Evolutionary conservation across 164 flowering plant species (phyloP).

Genomic region (Pachysandra terminalis): DNA sequence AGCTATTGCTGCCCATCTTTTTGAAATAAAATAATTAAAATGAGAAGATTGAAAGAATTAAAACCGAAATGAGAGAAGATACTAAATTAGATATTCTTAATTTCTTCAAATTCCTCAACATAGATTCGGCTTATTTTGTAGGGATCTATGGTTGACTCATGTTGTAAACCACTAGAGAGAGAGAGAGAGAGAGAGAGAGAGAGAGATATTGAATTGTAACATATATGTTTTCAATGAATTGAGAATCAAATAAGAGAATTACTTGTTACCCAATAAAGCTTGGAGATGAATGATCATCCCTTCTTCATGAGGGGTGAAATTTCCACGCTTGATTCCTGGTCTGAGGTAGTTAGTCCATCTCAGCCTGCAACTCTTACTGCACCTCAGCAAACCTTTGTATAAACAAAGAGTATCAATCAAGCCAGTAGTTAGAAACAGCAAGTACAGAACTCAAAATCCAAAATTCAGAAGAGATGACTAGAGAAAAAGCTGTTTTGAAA

Average conservation of each 20-base stretch:
- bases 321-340: conserved; percentile 92
- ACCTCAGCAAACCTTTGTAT: conserved; percentile 63
- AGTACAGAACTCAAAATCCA: background rate
- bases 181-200: too few relatives aligned
- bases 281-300: conserved; percentile 89
- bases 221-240: too few relatives aligned
- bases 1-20: conserved; percentile 97
- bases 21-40: background rate
- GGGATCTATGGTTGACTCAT: too few relatives aligned
- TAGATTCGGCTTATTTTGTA: too few relatives aligned
- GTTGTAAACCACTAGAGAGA: too few relatives aligned
- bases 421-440: background rate
- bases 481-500: background rate
- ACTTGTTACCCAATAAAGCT: conserved; percentile 91
- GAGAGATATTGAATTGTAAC: background rate
- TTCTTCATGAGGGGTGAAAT: conserved; percentile 90
- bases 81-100: too few relatives aligned
- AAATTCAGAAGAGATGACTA: background rate
- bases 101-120: too few relatives aligned
- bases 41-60: background rate
- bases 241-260: conserved; percentile 13
- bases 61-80: background rate
- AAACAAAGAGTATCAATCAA: background rate
- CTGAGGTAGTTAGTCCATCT: conserved; percentile 93
- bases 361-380: conserved; percentile 96